phyloP scores from a whole-genome alignment of 495 filamentous ascomycete species.

The Hypomontagnella monticulosa region DNA sequence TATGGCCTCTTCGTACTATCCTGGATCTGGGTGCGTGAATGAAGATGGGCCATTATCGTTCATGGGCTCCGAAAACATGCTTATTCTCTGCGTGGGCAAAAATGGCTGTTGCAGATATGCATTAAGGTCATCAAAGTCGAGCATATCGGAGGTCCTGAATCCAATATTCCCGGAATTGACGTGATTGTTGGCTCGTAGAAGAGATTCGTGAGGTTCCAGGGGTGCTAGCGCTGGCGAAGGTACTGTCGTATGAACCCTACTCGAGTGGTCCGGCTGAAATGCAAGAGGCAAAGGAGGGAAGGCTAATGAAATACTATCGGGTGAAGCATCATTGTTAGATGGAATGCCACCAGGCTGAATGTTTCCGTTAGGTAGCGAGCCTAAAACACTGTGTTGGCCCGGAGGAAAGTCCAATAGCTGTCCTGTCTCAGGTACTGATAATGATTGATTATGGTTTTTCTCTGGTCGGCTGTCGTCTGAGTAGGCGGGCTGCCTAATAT shows the following conservation, averaged over 20 bases:
- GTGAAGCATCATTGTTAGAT: slow-evolving; percentile 16
- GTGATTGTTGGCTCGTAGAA: background rate
- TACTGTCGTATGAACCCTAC: slow-evolving; percentile 53
- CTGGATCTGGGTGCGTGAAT: too few species aligned
- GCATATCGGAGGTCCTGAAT: background rate
- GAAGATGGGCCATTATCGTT: background rate
- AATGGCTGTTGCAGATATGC: slow-evolving; percentile 35
- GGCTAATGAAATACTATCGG: slow-evolving; percentile 45
- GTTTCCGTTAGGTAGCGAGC: background rate
- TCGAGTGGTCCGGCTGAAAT: slow-evolving; percentile 44
- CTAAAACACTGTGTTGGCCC: too few species aligned
- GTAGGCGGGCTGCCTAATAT: slow-evolving; percentile 51
- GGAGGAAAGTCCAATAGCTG: background rate
- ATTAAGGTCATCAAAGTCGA: slow-evolving; percentile 30
- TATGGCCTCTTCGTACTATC: too few species aligned
- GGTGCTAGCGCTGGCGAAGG: slow-evolving; percentile 6
- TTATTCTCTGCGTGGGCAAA: slow-evolving; percentile 33
- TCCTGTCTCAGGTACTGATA: background rate
- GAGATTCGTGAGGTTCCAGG: background rate
- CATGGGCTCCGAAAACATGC: slow-evolving; percentile 28
- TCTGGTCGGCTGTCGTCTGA: slow-evolving; percentile 40
- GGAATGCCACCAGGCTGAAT: background rate
- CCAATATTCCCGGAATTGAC: background rate
- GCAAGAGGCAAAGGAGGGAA: slow-evolving; percentile 51
- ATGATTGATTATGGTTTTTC: slow-evolving; percentile 6